Evolutionary conservation across 768 basidiomycete species (phyloP).

Genomic region (Psilocybe sp.): DNA sequence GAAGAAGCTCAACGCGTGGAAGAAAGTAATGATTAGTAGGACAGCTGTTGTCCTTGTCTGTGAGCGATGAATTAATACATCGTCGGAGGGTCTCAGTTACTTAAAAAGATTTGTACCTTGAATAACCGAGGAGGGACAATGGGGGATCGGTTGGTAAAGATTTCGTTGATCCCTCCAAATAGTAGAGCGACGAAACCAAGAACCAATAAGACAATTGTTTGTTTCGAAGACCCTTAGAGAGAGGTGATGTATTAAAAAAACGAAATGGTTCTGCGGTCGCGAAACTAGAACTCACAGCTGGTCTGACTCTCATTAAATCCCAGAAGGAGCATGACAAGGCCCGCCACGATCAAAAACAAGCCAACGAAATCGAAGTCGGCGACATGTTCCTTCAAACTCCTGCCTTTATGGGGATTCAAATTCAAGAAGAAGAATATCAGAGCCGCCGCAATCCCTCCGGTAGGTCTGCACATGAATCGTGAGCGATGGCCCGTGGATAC

Average conservation of each 20-base stretch:
- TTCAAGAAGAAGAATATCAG: conserved; percentile 75
- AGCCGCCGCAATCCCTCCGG: conserved; percentile 60
- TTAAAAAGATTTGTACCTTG: conserved; percentile 38
- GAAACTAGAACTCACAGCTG: conserved; percentile 45
- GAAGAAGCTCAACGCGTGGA: conserved; percentile 71
- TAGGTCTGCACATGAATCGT: conserved; percentile 47
- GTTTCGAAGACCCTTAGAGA: conserved; percentile 49
- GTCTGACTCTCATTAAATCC: conserved; percentile 73
- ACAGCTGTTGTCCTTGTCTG: conserved; percentile 71
- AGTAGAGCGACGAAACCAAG: conserved; percentile 57
- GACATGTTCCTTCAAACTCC: conserved; percentile 55
- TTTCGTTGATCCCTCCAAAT: conserved; percentile 53
- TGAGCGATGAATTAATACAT: background rate
- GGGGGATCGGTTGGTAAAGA: conserved; percentile 58
- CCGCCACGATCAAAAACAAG: conserved; percentile 56
- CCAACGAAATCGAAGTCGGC: conserved; percentile 72
- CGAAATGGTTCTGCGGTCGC: background rate
- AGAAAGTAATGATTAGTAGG: conserved; percentile 52
- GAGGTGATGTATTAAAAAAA: background rate
- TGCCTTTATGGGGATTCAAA: conserved; percentile 69
- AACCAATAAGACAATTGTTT: conserved; percentile 62
- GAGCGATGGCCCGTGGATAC: background rate
- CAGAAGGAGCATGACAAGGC: conserved; percentile 63
- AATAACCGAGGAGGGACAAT: conserved; percentile 77
- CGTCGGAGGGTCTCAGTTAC: background rate